Conservation (phyloP, 495 filamentous ascomycete genomes). For the Achaetomiella virescens region DNA sequence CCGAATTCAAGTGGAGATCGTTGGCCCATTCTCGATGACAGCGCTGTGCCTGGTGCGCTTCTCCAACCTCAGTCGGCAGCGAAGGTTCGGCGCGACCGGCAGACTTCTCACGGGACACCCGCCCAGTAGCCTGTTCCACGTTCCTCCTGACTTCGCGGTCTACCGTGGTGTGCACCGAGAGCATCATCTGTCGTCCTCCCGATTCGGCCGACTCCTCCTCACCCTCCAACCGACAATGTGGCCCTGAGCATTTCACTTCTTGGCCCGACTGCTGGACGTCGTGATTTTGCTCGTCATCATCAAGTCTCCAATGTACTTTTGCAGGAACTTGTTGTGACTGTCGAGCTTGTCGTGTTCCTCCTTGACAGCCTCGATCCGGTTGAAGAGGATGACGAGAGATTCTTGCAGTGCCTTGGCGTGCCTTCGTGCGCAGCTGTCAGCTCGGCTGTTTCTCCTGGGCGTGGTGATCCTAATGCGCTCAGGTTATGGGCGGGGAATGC, state of each 20-base stretch:
- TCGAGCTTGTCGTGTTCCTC: slow-evolving; percentile 92
- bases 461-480: neutral
- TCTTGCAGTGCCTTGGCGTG: slow-evolving; percentile 84
- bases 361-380: slow-evolving; percentile 89
- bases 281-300: slow-evolving; percentile 80
- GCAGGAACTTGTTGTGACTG: slow-evolving; percentile 87
- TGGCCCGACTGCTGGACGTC: slow-evolving; percentile 45
- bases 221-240: neutral
- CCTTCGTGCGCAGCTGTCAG: slow-evolving; percentile 42
- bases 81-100: too few relatives aligned
- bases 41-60: too few relatives aligned
- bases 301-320: slow-evolving; percentile 80
- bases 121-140: too few relatives aligned
- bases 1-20: neutral
- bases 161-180: too few relatives aligned
- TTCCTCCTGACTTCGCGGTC: too few relatives aligned
- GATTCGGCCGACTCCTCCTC: neutral
- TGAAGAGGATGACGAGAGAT: slow-evolving; percentile 78
- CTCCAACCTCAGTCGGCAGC: too few relatives aligned
- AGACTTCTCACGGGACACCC: too few relatives aligned
- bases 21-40: neutral
- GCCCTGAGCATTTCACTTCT: slow-evolving; percentile 33
- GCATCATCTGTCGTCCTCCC: neutral
- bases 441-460: neutral
- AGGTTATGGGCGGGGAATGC: slow-evolving; percentile 5